Evolutionary conservation across 129 eudicot species (phyloP).

Genomic region (Scalesia atractyloides): DNA sequence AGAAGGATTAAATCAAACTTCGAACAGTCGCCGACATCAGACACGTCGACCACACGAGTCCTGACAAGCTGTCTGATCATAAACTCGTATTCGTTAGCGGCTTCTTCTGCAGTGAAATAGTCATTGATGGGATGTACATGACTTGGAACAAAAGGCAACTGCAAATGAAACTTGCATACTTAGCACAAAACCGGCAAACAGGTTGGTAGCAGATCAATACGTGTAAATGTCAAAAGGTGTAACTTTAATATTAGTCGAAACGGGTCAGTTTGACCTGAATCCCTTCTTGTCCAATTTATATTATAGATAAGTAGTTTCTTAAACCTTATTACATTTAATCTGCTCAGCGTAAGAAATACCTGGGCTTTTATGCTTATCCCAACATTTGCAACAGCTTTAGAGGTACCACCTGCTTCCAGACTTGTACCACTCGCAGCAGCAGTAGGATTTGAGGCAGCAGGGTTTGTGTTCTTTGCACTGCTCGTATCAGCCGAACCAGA

Average conservation of each 20-base stretch:
- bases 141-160: constrained; percentile 84
- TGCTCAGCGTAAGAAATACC: too few species aligned
- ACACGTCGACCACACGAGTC: constrained; percentile 75
- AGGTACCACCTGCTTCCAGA: too few species aligned
- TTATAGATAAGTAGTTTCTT: not conserved
- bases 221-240: not conserved
- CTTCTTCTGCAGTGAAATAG: constrained; percentile 74
- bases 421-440: too few species aligned
- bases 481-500: too few species aligned
- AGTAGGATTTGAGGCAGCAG: too few species aligned
- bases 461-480: too few species aligned
- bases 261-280: not conserved
- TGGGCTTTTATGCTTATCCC: too few species aligned
- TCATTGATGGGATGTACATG: constrained; percentile 82
- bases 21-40: constrained; percentile 81
- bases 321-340: not conserved
- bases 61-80: constrained; percentile 79
- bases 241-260: not conserved
- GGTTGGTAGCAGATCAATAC: not conserved
- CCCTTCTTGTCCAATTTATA: not conserved
- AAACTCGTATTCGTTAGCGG: constrained; percentile 82
- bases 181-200: not conserved
- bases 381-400: too few species aligned
- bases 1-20: constrained; percentile 77
- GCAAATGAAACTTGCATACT: constrained; percentile 22